These are phyloP conservation scores for Excoecaria agallocha DNA, from an alignment of 345 rosid species.

Conservation along the genomic window DNA sequence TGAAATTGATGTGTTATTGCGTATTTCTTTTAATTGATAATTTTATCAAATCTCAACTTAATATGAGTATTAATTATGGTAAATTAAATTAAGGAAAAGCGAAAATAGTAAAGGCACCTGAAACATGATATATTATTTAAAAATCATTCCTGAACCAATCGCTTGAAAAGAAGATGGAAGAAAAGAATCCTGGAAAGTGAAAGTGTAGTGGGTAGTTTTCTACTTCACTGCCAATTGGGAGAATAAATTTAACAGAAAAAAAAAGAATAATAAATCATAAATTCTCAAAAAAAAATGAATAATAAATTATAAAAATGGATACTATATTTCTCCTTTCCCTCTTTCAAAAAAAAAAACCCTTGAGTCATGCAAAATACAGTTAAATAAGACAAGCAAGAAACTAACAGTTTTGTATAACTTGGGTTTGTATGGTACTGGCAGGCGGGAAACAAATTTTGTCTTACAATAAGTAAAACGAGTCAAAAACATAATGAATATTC, in stretches of 20 bases:
- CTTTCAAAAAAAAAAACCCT: not conserved
- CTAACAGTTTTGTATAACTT: not conserved
- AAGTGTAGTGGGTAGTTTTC: not conserved
- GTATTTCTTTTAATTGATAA: too few species aligned
- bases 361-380: too few species aligned
- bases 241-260: not conserved
- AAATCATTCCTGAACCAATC: conserved; percentile 3
- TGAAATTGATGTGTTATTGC: too few species aligned
- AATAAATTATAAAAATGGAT: not conserved
- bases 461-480: not conserved
- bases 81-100: too few species aligned
- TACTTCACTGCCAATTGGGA: not conserved
- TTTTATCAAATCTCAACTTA: too few species aligned
- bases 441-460: not conserved
- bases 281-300: too few species aligned
- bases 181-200: conserved; percentile 4
- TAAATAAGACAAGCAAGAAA: too few species aligned
- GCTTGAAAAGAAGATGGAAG: not conserved
- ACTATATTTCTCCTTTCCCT: not conserved
- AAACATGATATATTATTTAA: too few species aligned
- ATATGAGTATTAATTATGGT: too few species aligned
- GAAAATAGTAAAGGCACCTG: too few species aligned
- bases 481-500: not conserved
- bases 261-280: too few species aligned
- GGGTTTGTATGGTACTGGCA: conserved; percentile 8